Percentiles rank a stretch among this genome's conserved stretches.
Conservation (phyloP, 2,329 filamentous ascomycete species). For the Aspergillus sp. region DNA sequence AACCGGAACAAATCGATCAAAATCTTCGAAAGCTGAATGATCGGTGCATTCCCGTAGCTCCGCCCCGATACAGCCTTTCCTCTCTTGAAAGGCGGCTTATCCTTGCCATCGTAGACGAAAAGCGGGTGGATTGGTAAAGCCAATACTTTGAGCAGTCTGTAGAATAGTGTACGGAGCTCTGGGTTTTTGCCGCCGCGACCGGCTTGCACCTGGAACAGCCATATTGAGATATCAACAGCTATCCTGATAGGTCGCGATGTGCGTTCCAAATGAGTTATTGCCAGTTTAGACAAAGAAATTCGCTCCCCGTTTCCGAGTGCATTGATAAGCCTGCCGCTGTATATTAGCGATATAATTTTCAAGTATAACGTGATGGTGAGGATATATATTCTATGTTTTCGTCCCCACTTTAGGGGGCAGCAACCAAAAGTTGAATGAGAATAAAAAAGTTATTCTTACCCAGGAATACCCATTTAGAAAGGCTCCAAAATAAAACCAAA, state of each 20-base stretch:
- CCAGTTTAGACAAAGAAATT: constrained; percentile 78
- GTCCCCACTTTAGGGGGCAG: neutral
- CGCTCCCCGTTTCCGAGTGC: constrained; percentile 81
- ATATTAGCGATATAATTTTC: neutral
- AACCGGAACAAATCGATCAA: constrained; percentile 84
- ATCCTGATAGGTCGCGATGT: constrained; percentile 74
- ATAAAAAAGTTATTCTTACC: constrained; percentile 30
- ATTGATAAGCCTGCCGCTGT: constrained; percentile 70
- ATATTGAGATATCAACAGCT: constrained; percentile 93
- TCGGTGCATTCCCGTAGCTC: constrained; percentile 63
- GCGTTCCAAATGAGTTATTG: constrained; percentile 71
- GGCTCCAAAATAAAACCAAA: constrained; percentile 2
- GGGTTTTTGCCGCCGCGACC: constrained; percentile 86
- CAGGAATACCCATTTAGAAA: constrained; percentile 45
- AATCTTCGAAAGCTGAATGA: constrained; percentile 74
- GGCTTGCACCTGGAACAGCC: constrained; percentile 91
- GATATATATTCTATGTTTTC: constrained; percentile 12
- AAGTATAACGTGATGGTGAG: neutral
- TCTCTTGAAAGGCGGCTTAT: constrained; percentile 84
- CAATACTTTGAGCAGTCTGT: constrained; percentile 77
- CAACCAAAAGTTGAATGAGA: neutral
- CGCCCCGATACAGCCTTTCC: constrained; percentile 63
- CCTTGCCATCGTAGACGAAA: constrained; percentile 85
- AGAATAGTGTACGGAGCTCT: constrained; percentile 87
- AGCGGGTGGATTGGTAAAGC: constrained; percentile 77